A percentile compares a stretch with the other conserved stretches of the same genome.
Evolutionary conservation across 2,329 filamentous ascomycete genomes (phyloP).

Genomic region (Chalaropsis ovoidea): DNA sequence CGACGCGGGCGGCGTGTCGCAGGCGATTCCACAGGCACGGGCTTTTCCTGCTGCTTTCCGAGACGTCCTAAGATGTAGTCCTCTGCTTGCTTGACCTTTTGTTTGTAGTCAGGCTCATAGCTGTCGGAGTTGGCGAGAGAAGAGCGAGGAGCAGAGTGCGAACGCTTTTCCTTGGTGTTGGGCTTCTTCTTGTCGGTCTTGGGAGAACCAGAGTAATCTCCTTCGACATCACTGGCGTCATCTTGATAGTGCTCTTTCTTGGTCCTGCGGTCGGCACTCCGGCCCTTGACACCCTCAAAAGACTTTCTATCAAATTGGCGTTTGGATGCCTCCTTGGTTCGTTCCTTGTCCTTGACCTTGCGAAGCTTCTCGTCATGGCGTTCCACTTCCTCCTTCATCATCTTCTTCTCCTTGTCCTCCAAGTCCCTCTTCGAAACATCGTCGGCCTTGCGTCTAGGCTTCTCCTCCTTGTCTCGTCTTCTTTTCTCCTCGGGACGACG

Average conservation of each 20-base stretch:
- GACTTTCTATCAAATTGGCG: slow-evolving; percentile 10
- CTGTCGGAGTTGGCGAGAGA: neutral
- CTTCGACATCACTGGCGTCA: neutral
- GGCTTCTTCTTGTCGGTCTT: slow-evolving; percentile 8
- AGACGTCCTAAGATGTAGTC: neutral
- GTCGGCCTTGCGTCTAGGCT: slow-evolving; percentile 30
- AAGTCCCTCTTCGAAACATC: slow-evolving; percentile 33
- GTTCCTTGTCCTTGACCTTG: slow-evolving; percentile 30
- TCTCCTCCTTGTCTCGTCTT: slow-evolving; percentile 32
- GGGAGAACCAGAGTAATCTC: neutral
- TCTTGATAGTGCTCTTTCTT: slow-evolving; percentile 4
- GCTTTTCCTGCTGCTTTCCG: neutral
- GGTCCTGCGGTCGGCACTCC: slow-evolving; percentile 1
- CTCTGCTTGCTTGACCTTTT: neutral
- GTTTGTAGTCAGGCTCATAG: neutral
- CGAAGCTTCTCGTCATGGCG: slow-evolving; percentile 31
- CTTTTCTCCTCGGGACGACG: slow-evolving; percentile 29
- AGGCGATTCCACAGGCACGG: neutral
- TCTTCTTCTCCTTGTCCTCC: slow-evolving; percentile 34
- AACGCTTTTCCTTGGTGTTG: slow-evolving; percentile 6
- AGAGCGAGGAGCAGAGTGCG: neutral
- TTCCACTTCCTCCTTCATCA: slow-evolving; percentile 32
- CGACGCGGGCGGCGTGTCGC: neutral
- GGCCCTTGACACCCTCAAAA: neutral
- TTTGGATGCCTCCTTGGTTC: slow-evolving; percentile 31